Evolutionary conservation across 495 filamentous ascomycete genomes (phyloP).

Genomic region (Choiromyces venosus): DNA sequence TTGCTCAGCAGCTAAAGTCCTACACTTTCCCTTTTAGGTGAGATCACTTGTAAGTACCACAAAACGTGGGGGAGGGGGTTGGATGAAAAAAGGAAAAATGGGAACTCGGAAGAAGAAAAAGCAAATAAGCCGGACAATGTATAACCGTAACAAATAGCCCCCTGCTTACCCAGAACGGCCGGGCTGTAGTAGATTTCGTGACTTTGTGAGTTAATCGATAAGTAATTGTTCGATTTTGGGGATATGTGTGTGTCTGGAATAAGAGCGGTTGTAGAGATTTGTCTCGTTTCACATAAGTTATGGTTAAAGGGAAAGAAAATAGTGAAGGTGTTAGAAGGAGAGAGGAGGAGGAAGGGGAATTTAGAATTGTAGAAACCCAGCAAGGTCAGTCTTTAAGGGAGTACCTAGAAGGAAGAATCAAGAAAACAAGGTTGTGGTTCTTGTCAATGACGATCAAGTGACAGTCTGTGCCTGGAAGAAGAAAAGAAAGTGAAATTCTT

Average conservation of each 20-base stretch:
- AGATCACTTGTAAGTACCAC: background rate
- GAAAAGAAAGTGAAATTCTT: background rate
- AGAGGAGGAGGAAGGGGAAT: background rate
- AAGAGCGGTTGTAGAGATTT: background rate
- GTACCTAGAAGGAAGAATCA: background rate
- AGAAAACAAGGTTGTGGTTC: background rate
- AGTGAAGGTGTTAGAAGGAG: background rate
- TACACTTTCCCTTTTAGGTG: conserved; percentile 1
- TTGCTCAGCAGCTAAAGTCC: background rate
- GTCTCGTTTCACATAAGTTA: background rate
- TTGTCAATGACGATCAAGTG: background rate
- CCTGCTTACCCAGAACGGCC: background rate
- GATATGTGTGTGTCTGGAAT: background rate
- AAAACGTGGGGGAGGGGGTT: background rate
- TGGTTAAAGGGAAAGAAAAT: background rate
- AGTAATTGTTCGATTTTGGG: background rate
- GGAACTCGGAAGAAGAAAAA: background rate
- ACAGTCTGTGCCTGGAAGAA: background rate
- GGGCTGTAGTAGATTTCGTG: background rate
- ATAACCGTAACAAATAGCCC: background rate
- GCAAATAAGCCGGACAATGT: background rate
- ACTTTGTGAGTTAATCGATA: background rate
- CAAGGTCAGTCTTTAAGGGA: background rate
- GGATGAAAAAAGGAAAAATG: background rate
- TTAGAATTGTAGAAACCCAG: background rate